These are phyloP conservation scores for Russula brevipes DNA, from an alignment of 768 basidiomycete species.

Conservation along the genomic window DNA sequence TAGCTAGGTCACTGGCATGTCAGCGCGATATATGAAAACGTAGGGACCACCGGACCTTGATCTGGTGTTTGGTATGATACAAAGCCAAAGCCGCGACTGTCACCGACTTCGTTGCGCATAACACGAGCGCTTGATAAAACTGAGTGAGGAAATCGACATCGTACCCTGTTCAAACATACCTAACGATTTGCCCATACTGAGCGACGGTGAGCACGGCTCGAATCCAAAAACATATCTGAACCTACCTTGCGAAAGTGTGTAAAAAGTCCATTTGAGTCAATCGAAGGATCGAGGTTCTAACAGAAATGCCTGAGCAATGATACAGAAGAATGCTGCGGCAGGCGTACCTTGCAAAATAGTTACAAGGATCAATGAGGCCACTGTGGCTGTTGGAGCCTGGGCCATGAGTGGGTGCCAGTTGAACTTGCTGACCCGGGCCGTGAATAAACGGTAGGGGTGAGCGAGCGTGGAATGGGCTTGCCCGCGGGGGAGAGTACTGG, in stretches of 20 bases:
- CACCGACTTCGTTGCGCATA: constrained; percentile 80
- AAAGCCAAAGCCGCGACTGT: constrained; percentile 86
- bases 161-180: constrained; percentile 39
- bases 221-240: not conserved
- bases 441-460: constrained; percentile 61
- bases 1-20: constrained; percentile 40
- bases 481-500: constrained; percentile 68
- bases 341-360: constrained; percentile 78
- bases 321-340: constrained; percentile 1
- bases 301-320: constrained; percentile 7
- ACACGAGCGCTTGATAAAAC: constrained; percentile 67
- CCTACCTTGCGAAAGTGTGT: constrained; percentile 74
- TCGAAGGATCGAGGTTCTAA: constrained; percentile 79
- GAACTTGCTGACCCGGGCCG: constrained; percentile 87
- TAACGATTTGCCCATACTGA: constrained; percentile 86
- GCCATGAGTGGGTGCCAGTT: constrained; percentile 66
- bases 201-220: not conserved
- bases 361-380: constrained; percentile 86
- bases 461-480: constrained; percentile 37
- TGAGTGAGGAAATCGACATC: constrained; percentile 3
- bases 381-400: constrained; percentile 81
- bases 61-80: constrained; percentile 82
- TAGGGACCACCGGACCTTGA: constrained; percentile 46
- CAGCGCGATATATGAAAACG: constrained; percentile 5
- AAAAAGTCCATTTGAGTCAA: constrained; percentile 82